A percentile compares a stretch with the other conserved stretches of the same genome.
Evolutionary conservation across 306 rosid genomes (phyloP).

Genomic region (Cyclanthera cordifolia): DNA sequence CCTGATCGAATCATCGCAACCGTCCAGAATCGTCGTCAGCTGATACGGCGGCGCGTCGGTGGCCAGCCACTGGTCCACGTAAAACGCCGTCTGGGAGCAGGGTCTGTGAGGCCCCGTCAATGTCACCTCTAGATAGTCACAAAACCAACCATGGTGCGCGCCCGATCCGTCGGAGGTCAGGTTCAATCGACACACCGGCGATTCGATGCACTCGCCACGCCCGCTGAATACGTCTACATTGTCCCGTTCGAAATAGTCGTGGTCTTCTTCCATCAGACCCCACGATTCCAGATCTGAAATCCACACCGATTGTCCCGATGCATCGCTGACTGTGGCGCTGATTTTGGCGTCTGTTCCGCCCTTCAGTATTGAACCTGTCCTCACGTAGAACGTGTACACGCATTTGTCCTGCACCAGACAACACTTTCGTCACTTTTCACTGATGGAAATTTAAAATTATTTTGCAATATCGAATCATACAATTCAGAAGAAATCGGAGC

Average conservation of each 20-base stretch:
- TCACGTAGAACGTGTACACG: constrained; percentile 7
- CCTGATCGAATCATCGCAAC: not conserved
- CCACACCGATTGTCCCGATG: not conserved
- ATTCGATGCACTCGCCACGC: not conserved
- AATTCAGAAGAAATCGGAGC: not conserved
- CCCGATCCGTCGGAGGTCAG: constrained; percentile 8
- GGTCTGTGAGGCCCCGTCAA: constrained; percentile 1
- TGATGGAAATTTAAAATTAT: not conserved
- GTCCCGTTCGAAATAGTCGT: constrained; percentile 6
- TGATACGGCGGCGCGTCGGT: constrained; percentile 4
- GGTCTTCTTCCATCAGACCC: not conserved
- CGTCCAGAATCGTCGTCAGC: not conserved
- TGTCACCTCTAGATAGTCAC: constrained; percentile 6
- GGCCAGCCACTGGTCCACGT: constrained; percentile 11
- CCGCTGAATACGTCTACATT: not conserved
- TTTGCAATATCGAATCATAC: not conserved
- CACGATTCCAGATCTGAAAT: not conserved
- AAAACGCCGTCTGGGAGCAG: constrained; percentile 6
- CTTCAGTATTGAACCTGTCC: not conserved
- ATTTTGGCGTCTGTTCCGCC: constrained; percentile 6
- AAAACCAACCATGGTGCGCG: not conserved
- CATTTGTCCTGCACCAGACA: not conserved
- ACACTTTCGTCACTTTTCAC: not conserved
- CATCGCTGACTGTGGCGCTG: not conserved
- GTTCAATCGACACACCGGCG: not conserved